Conservation (phyloP, 106 monocot genomes). For the Hemerocallis citrina region DNA sequence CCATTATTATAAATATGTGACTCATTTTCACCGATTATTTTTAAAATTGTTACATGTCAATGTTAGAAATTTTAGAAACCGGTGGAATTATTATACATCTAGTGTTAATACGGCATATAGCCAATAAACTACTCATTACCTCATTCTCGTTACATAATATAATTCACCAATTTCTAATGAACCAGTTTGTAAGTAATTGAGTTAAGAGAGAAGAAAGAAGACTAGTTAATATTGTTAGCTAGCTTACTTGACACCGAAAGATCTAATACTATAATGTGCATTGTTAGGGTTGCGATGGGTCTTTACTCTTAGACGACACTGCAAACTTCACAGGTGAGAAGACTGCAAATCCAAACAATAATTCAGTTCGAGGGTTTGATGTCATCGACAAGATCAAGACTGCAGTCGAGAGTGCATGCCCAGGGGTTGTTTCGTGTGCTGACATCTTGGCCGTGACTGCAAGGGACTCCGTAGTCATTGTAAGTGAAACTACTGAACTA, state of each 20-base stretch:
- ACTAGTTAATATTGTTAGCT: background rate
- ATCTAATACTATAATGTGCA: background rate
- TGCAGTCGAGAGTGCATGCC: constrained; percentile 11
- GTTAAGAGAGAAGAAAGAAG: too few relatives aligned
- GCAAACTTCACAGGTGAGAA: constrained; percentile 6
- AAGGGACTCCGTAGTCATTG: constrained; percentile 3
- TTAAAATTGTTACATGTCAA: too few relatives aligned
- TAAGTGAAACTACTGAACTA: too few relatives aligned
- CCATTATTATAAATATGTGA: background rate
- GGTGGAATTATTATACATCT: too few relatives aligned
- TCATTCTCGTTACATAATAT: too few relatives aligned
- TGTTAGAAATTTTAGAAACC: too few relatives aligned
- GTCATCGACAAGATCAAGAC: constrained; percentile 6
- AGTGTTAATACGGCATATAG: background rate
- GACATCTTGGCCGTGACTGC: constrained; percentile 5
- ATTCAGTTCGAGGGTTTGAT: constrained; percentile 6
- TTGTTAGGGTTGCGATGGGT: constrained; percentile 2
- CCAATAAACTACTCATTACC: too few relatives aligned
- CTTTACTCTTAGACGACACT: constrained; percentile 10
- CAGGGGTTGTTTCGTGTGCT: constrained; percentile 9
- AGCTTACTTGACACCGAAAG: background rate
- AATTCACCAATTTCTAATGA: too few relatives aligned
- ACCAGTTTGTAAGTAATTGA: too few relatives aligned
- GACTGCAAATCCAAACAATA: constrained; percentile 1
- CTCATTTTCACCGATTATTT: too few relatives aligned